Base-by-base conservation (phyloP, 164 flowering plant species). In the Brasenia schreberi region DNA sequence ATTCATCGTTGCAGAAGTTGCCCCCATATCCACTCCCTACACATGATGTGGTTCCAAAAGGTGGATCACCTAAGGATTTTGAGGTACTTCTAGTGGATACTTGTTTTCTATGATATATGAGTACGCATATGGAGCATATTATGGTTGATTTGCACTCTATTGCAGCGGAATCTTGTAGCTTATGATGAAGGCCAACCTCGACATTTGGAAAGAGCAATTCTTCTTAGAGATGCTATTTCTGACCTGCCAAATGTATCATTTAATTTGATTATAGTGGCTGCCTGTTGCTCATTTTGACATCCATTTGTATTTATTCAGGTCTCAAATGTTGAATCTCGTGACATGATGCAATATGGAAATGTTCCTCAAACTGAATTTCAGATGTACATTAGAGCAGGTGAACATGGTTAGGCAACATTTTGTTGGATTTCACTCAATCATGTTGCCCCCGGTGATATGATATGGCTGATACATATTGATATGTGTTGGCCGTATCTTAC, bases 21-120 rank as follows among this genome's bases (percentile, higher is more conserved):
- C 86, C 88, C 12, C 86, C 77, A 60, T 84, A 72, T 74, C 83
- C 88, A 39, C 80, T 84, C 68, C 88, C 88, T 39, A 81, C 88
- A 19, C 82, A 78, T 73, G 80, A 82, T 71, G 80, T 75, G 66
- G 67, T 82, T 63, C 5, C 74, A 61, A 81, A 71, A 74, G 80
- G 81, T 72, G 79, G 82, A 64, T 73, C 76, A 63, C 85, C 86
- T 43, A n/a, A 19, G 42, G 86, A 80, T 59, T 84, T 84, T 76
- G 88, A 83, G 86, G 87, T 83, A 66, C 12, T 3, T 33, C 18
- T 43, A 5, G 7, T 53, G 59, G 9, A 53, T 7, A 7, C 1
- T 66, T 18, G 19, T 53, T 68, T 56, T 18, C 58, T 64, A 76
- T 49, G 44, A 19, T 6, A 43, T 12, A 19, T 18, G 63, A 49